Evolutionary conservation across 768 basidiomycete genomes (phyloP), one percentile per base, ranked within the genome.

Genomic region (Neoboletus magnificus): DNA sequence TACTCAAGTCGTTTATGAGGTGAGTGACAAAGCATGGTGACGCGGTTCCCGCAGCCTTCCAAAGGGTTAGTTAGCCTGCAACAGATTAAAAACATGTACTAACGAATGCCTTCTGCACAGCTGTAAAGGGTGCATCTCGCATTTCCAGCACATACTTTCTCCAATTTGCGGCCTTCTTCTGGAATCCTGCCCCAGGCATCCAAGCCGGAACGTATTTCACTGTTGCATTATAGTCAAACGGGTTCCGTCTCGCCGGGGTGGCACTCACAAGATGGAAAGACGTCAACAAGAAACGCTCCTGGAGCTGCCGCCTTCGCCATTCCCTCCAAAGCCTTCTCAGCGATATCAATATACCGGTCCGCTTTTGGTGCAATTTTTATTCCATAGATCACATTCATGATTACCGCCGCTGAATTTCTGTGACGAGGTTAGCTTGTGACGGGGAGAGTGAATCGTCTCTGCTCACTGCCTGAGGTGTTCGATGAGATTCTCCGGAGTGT

Each of bases 161-260:
- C 80, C 82, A 82, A 50, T 75, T 67, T n/a, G 71, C 71, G 13
- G 80, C 81, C 61, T 79, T 78, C 22, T 72, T 72, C 54, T 81
- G 73, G 62, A 82, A 82, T 9, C 76, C 73, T 4, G 80, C 78
- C 0, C 80, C 78, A 33, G 81, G 81, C 3, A 80, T 48, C 80
- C 82, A 83, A 48, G 64, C 72, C 61, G 81, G 82, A 16, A 83
- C 64, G 52, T 82, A 67, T 66, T 80, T 82, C 50, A 83, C 81
- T 79, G 53, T 62, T 42, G 30, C 10, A 25, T 43, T 5, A 43
- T 11, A 15, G 18, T 70, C 27, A 64, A 12, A 16, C n/a, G 25
- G 12, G 9, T n/a, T 2, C n/a, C 30, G 29, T 40, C 23, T 42
- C 15, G 0, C 15, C 9, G 49, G 22, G 50, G 37, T 27, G 50